Percentiles rank a stretch among this genome's conserved stretches.
phyloP scores from a whole-genome alignment of 2,329 filamentous ascomycete species.

The Penicillium glabrum region DNA sequence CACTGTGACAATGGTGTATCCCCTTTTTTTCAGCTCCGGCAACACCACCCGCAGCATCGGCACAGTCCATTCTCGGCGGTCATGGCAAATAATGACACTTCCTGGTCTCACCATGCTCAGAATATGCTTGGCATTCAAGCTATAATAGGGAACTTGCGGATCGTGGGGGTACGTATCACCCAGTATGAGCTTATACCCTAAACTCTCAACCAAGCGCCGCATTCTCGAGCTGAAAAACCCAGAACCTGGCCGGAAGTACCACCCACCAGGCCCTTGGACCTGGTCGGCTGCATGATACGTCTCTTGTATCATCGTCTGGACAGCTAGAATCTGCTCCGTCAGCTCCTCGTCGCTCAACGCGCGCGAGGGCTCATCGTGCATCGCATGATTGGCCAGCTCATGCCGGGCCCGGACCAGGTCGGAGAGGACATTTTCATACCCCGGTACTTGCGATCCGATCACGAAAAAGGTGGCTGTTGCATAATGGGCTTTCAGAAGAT shows the following conservation, averaged over 20 bases:
- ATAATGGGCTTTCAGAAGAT: constrained; percentile 63
- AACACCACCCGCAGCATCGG: constrained; percentile 75
- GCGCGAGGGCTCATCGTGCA: constrained; percentile 77
- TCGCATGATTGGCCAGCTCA: constrained; percentile 84
- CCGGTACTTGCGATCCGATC: constrained; percentile 73
- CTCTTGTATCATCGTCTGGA: constrained; percentile 60
- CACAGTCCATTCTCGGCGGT: constrained; percentile 76
- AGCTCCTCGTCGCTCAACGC: constrained; percentile 61
- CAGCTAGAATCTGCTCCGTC: constrained; percentile 61
- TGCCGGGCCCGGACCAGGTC: constrained; percentile 62
- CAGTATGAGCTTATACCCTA: constrained; percentile 73
- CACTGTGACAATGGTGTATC: constrained; percentile 71
- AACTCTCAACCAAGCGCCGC: constrained; percentile 56
- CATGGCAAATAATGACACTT: constrained; percentile 82
- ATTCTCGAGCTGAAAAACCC: constrained; percentile 77
- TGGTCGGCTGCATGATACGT: constrained; percentile 51
- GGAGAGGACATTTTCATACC: constrained; percentile 55
- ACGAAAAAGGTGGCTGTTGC: constrained; percentile 85
- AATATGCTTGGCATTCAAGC: constrained; percentile 74
- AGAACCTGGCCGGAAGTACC: constrained; percentile 80
- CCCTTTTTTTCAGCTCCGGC: constrained; percentile 66
- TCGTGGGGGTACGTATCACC: constrained; percentile 89
- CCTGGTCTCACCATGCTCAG: constrained; percentile 76
- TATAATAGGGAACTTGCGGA: constrained; percentile 71
- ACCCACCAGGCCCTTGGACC: constrained; percentile 47